Base-by-base conservation (phyloP, 352 stramenopile genomes). In the Globisporangium alternatum region DNA sequence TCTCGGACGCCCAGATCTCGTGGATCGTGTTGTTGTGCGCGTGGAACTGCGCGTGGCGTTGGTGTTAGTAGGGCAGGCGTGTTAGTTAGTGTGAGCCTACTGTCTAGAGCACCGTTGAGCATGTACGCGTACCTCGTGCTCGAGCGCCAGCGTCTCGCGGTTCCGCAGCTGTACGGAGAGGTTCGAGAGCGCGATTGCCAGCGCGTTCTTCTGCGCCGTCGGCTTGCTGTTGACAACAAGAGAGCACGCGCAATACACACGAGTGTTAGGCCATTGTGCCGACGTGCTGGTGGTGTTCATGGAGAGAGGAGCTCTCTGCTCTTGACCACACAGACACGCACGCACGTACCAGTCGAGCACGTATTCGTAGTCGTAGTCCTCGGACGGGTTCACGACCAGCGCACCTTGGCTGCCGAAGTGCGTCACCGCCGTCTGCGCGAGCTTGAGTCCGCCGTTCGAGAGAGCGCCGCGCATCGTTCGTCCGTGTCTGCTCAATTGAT, bases 311-410 rank as follows among this genome's bases (percentile, higher is more conserved):
- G 22, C 19, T 28, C 31, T 33, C 3, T 9, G 51, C 22, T 6
- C 17, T 39, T 17, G 33, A 17, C 0, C 25, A 28, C 25, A 28
- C 25, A 28, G 25, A 28, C 25, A 28, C 25, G 25, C 25, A 28
- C 25, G 25, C 25, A 68, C 67, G 45, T 55, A 89, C 81, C 77
- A 89, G 65, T 94, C 83, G 25, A 95, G 60, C 28, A 95, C 71
- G 69, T 94, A 95, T 71, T 93, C 83, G 61, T 93, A 95, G 69
- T 95, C 85, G n/a, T 90, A 91, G 39, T 88, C 78, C 3, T 86
- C 80, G 9, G 65, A 73, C 10, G 77, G 69, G 54, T 87, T 78
- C 17, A 75, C 64, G 3, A 68, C 62, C 33, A 90, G 65, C 21
- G 62, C 47, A 15, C 55, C 69, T 22, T 71, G 65, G 39, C 66